These are phyloP conservation scores for Schizonepeta tenuifolia DNA, from an alignment of 257 asterid genomes.

Conservation along the genomic window DNA sequence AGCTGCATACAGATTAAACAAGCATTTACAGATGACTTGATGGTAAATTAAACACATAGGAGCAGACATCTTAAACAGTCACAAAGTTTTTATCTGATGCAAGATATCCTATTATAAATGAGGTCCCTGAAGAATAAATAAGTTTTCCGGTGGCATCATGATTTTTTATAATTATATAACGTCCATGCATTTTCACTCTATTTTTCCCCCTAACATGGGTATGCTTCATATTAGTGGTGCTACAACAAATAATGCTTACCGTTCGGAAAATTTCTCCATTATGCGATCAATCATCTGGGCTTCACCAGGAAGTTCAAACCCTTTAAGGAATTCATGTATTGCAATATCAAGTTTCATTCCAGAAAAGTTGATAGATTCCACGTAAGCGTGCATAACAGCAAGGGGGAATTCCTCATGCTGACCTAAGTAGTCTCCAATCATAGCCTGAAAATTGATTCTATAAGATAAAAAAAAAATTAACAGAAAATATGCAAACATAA, in stretches of 20 bases:
- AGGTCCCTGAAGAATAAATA: conserved; percentile 17
- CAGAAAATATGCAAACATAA: conserved; percentile 15
- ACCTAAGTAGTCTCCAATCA: conserved; percentile 89
- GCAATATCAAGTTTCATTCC: conserved; percentile 86
- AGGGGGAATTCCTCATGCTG: conserved; percentile 90
- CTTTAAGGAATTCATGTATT: conserved; percentile 81
- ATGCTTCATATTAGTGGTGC: conserved; percentile 26
- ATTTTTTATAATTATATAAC: neutral
- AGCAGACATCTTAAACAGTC: neutral
- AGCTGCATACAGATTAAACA: neutral
- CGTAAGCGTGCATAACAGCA: conserved; percentile 92
- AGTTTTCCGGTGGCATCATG: conserved; percentile 18
- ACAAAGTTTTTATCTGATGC: neutral
- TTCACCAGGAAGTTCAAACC: conserved; percentile 91
- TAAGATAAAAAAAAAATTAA: conserved; percentile 39
- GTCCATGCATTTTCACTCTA: neutral
- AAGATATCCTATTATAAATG: neutral
- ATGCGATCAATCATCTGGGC: conserved; percentile 96
- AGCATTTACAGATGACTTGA: neutral
- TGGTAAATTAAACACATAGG: neutral
- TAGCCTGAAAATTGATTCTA: conserved; percentile 53
- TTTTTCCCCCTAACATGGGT: neutral
- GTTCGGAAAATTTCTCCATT: conserved; percentile 92
- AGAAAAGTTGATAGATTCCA: conserved; percentile 85
- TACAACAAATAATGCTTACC: conserved; percentile 56